A percentile compares a stretch with the other conserved stretches of the same genome.
Evolutionary conservation across 495 filamentous ascomycete genomes (phyloP).

Genomic region (Venustampulla echinocandica): DNA sequence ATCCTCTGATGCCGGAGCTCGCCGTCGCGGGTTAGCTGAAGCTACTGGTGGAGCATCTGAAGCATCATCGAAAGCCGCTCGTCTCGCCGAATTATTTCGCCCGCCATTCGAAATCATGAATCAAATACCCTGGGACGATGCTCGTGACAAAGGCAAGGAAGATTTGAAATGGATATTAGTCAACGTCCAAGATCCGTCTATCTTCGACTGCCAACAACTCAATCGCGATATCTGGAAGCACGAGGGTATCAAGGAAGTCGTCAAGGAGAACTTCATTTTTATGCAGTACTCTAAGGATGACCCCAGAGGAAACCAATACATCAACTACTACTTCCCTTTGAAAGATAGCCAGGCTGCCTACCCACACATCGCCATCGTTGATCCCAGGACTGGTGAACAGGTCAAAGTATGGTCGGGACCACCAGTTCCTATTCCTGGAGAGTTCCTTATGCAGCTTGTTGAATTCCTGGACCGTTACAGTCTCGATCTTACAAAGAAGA

Average conservation of each 20-base stretch:
- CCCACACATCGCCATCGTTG: conserved; percentile 91
- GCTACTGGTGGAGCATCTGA: conserved; percentile 70
- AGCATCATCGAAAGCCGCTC: conserved; percentile 55
- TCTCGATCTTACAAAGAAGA: conserved; percentile 75
- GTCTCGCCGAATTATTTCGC: conserved; percentile 82
- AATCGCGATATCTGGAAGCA: conserved; percentile 97
- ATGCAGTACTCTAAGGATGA: conserved; percentile 85
- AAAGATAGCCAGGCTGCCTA: conserved; percentile 60
- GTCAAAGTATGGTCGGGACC: conserved; percentile 90
- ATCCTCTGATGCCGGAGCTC: conserved; percentile 27
- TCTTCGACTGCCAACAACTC: conserved; percentile 86
- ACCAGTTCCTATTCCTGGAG: conserved; percentile 63
- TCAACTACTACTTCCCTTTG: conserved; percentile 79
- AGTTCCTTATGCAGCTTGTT: conserved; percentile 84
- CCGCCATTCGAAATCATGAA: conserved; percentile 85
- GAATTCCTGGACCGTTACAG: conserved; percentile 97
- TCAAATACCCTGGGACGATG: conserved; percentile 64
- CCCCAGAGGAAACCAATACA: conserved; percentile 62
- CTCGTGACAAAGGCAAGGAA: conserved; percentile 74
- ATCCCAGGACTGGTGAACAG: conserved; percentile 92
- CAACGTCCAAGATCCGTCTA: conserved; percentile 84
- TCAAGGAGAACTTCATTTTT: conserved; percentile 91
- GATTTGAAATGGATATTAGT: conserved; percentile 88
- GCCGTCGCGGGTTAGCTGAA: conserved; percentile 45
- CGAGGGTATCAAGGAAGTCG: conserved; percentile 59